Percentiles rank a stretch among this genome's conserved stretches.
Conservation (phyloP, 768 basidiomycete genomes). For the Mrakia hoshinonis region DNA sequence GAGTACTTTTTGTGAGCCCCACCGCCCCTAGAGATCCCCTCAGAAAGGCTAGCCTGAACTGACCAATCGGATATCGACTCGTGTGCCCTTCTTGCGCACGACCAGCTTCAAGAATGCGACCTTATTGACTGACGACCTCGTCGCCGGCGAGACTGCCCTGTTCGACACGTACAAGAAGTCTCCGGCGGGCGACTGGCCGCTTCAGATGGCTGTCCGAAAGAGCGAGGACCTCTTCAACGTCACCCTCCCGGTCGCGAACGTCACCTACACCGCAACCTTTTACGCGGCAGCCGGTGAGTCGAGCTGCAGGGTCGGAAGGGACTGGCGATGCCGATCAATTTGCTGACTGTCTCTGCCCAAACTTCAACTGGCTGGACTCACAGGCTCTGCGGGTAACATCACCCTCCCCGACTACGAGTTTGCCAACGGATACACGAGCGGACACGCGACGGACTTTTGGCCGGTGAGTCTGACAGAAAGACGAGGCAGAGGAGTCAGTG, state of each 20-base stretch:
- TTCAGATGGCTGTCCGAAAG: neutral
- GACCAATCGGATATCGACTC: too few species aligned
- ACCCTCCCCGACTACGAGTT: neutral
- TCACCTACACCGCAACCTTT: constrained; percentile 8
- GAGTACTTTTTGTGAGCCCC: neutral
- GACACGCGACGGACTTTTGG: neutral
- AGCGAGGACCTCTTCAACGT: neutral
- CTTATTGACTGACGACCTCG: neutral
- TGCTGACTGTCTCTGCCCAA: neutral
- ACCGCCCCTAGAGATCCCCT: too few species aligned
- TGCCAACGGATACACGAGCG: neutral
- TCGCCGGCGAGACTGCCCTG: neutral
- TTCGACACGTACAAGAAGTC: constrained; percentile 19
- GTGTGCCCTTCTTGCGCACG: too few species aligned
- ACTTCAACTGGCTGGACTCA: too few species aligned
- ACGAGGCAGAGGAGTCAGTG: too few species aligned
- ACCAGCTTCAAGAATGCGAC: neutral
- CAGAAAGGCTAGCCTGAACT: too few species aligned
- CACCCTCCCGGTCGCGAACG: neutral
- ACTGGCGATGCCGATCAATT: neutral
- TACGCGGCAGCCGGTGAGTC: neutral
- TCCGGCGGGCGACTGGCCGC: constrained; percentile 23
- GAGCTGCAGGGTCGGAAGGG: neutral
- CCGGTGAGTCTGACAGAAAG: too few species aligned
- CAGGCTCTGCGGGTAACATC: neutral